Percentiles rank a stretch among this genome's conserved stretches.
Conservation (phyloP, 2,329 filamentous ascomycete genomes). For the Cordyceps pruinosa region DNA sequence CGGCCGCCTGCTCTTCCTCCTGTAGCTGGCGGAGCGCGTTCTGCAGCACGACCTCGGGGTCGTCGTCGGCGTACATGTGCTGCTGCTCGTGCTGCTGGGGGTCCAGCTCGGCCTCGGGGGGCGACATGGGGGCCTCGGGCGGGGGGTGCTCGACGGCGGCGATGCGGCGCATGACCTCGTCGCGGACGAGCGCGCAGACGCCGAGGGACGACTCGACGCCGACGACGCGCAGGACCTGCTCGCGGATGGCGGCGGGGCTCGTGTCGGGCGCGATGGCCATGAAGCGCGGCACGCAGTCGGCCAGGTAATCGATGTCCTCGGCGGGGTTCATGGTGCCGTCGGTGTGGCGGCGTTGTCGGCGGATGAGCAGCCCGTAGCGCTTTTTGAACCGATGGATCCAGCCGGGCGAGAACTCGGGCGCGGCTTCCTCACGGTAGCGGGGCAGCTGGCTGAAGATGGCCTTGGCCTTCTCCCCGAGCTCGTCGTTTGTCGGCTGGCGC, state of each 20-base stretch:
- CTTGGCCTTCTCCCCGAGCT: conserved; percentile 56
- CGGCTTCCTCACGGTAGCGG: conserved; percentile 52
- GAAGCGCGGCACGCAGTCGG: conserved; percentile 53
- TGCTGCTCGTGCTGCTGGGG: conserved; percentile 20
- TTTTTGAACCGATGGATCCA: conserved; percentile 62
- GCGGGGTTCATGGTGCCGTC: conserved; percentile 41
- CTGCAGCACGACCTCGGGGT: conserved; percentile 51
- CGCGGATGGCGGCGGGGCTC: conserved; percentile 52
- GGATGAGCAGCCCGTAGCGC: conserved; percentile 51
- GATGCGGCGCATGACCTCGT: conserved; percentile 45
- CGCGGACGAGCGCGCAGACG: conserved; percentile 50
- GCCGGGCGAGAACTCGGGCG: conserved; percentile 56
- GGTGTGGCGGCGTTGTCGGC: conserved; percentile 48
- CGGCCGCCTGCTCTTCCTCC: conserved; percentile 51
- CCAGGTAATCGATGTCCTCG: conserved; percentile 52
- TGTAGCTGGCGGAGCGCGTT: conserved; percentile 53
- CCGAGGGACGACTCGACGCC: conserved; percentile 48
- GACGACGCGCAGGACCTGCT: conserved; percentile 48
- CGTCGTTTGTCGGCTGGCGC: conserved; percentile 55
- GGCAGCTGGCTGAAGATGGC: conserved; percentile 51
- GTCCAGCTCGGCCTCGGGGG: conserved; percentile 14
- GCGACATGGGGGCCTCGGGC: background rate
- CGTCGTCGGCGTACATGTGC: conserved; percentile 42
- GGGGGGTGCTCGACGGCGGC: background rate
- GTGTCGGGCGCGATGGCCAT: conserved; percentile 53